Percentiles rank a stretch among this genome's conserved stretches.
Evolutionary conservation across 345 rosid species (phyloP).

Genomic region (Adansonia digitata): DNA sequence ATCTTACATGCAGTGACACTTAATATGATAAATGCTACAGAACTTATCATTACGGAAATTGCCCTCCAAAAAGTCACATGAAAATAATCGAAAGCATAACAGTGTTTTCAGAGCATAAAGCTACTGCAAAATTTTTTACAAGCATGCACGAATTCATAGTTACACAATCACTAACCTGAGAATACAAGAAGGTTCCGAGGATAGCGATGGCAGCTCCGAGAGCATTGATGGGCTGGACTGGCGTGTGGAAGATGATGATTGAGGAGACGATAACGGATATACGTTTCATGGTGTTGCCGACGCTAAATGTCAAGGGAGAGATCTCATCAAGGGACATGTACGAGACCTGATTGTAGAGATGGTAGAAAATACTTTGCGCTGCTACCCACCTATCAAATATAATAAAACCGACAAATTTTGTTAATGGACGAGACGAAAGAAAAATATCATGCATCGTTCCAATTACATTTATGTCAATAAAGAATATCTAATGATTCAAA

Average conservation of each 20-base stretch:
- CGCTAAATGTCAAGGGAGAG: conserved; percentile 92
- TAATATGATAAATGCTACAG: neutral
- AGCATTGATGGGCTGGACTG: conserved; percentile 85
- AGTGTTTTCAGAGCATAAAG: neutral
- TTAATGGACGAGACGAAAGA: neutral
- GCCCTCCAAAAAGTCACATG: neutral
- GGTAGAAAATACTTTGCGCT: conserved; percentile 98
- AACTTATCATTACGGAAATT: neutral
- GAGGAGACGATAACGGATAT: conserved; percentile 95
- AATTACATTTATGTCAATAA: neutral
- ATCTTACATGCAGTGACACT: neutral
- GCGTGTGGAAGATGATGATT: conserved; percentile 94
- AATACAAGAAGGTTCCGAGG: conserved; percentile 95
- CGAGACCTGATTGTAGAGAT: conserved; percentile 95
- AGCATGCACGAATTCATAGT: neutral
- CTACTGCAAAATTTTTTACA: neutral
- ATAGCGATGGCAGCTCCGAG: conserved; percentile 96
- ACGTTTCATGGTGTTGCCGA: conserved; percentile 97
- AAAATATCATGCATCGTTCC: neutral
- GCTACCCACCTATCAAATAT: conserved; percentile 73
- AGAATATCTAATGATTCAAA: neutral
- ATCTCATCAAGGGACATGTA: conserved; percentile 98
- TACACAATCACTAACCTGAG: conserved; percentile 58
- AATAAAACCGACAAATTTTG: conserved; percentile 15
- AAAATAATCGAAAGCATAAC: neutral